Evolutionary conservation across 495 filamentous ascomycete genomes (phyloP).

Genomic region (Xylaria nigripes): DNA sequence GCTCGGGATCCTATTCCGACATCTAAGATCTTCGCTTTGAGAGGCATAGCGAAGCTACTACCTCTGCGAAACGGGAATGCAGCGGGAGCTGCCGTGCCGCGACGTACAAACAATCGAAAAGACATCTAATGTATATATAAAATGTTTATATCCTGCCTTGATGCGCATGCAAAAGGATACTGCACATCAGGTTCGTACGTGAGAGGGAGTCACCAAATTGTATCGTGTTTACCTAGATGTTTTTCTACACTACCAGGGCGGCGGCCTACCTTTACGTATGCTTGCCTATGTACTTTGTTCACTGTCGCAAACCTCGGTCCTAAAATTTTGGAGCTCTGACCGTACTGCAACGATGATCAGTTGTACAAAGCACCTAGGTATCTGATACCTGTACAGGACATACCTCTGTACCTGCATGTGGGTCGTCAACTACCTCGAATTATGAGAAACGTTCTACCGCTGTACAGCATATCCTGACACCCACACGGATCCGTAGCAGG

Average conservation of each 20-base stretch:
- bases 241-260: no score
- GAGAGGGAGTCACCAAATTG: background rate
- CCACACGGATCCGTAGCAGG: no score
- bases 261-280: no score
- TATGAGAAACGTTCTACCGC: no score
- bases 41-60: constrained; percentile 58
- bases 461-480: no score
- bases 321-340: constrained; percentile 16
- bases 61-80: constrained; percentile 30
- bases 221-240: no score
- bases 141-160: constrained; percentile 6
- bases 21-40: constrained; percentile 73
- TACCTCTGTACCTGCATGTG: no score
- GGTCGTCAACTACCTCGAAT: no score
- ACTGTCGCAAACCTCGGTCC: constrained; percentile 4
- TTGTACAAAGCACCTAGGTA: background rate
- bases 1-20: constrained; percentile 47
- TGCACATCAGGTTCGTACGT: constrained; percentile 14
- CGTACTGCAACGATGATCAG: background rate
- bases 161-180: constrained; percentile 16
- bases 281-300: background rate
- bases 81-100: constrained; percentile 31
- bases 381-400: no score
- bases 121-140: constrained; percentile 36
- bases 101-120: constrained; percentile 32